Percentiles rank a stretch among this genome's conserved stretches.
phyloP scores from a whole-genome alignment of 306 rosid species.

The Vachellia collinsii region DNA sequence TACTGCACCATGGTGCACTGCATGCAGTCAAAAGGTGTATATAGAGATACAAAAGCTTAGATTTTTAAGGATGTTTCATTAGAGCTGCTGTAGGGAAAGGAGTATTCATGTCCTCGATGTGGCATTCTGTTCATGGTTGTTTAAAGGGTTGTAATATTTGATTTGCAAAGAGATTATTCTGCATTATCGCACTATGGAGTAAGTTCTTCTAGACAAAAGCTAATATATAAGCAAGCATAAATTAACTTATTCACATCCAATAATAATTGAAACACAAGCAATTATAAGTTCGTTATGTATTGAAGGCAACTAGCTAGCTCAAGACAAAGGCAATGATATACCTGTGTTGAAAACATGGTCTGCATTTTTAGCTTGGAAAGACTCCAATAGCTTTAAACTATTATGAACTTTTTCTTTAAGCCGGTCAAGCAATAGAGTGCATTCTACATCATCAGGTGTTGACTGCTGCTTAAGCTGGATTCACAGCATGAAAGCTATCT shows the following conservation, averaged over 20 bases:
- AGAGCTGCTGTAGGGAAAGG: neutral
- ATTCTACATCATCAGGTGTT: conserved; percentile 56
- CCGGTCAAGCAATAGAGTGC: conserved; percentile 44
- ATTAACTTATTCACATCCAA: conserved; percentile 29
- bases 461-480: conserved; percentile 73
- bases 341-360: conserved; percentile 91
- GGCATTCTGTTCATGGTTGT: neutral
- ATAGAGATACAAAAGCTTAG: neutral
- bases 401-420: conserved; percentile 60
- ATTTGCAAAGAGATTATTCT: neutral
- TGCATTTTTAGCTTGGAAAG: conserved; percentile 82
- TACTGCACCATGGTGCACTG: neutral
- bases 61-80: neutral
- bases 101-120: neutral
- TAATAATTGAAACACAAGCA: conserved; percentile 18
- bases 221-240: conserved; percentile 23
- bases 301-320: conserved; percentile 18
- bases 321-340: conserved; percentile 34
- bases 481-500: conserved; percentile 27
- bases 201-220: neutral
- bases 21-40: neutral
- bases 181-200: neutral
- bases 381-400: conserved; percentile 60
- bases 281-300: conserved; percentile 17
- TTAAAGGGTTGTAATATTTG: neutral